Evolutionary conservation across 192 early-diverging fungal species (phyloP), one percentile per base, ranked within the genome.

Genomic region (Globomyces pollinis-pini): DNA sequence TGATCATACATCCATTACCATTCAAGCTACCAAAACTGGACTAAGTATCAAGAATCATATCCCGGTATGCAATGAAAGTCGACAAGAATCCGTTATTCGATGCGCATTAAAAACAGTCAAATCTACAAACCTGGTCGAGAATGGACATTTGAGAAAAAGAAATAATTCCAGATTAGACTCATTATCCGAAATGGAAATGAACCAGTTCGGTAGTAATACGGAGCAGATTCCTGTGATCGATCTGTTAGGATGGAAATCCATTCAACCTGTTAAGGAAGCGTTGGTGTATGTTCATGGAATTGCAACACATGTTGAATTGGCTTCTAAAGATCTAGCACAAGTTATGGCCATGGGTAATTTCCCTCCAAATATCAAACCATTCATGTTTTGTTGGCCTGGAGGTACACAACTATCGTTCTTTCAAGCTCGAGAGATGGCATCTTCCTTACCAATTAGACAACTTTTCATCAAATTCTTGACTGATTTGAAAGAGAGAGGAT

Each of bases 201-300:
- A 42, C 3, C 39, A n/a, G n/a, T n/a, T n/a, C n/a, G n/a, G n/a
- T n/a, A n/a, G n/a, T n/a, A n/a, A 42, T n/a, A 42, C 39, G 39
- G 39, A 49, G 23, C 15, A 49, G 20, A 20, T 28, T 7, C 11
- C 11, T 24, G 20, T 9, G 28, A 12, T 49, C 23, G 26, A 38
- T 13, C 31, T 55, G 4, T 16, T 12, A 3, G 32, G 28, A 4
- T 55, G 16, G 16, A 15, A 29, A 11, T 8, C 54, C 7, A n/a
- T 12, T 8, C 20, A 8, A 20, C 16, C 12, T 4, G 30, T 9
- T 6, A 44, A 32, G 28, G 58, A 59, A 26, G 58, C 58, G 0
- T 33, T 59, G 24, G 18, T 59, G 18, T 59, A 52, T 59, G 38
- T 59, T 12, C 58, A 21, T 26, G 58, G 58, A 18, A 54, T 49